Evolutionary conservation across 2,329 filamentous ascomycete genomes (phyloP), one percentile per base, ranked within the genome.

Genomic region (Penicillium psychrosexuale): DNA sequence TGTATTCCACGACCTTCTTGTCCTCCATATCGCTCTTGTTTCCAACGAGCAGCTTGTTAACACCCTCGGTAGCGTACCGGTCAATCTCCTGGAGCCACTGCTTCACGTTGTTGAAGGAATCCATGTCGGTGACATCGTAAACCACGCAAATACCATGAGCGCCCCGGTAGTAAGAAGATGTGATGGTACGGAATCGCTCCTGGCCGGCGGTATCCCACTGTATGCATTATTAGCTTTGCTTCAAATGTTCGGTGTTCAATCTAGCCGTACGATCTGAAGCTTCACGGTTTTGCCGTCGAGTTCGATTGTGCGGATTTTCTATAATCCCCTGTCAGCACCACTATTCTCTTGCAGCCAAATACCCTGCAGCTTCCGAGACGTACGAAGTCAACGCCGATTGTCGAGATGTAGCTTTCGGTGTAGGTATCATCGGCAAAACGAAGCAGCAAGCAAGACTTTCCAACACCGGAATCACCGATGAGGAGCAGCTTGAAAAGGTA

Each of bases 1-100:
- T 96, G 85, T 99, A 99, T 78, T 99, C 94, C 60, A 99, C 94
- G 38, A 97, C 94, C 84, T 97, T 99, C 89, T 99, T 99, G 81
- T 99, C 94, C 57, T 93, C 87, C 91, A 99, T 97, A 89, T 99
- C 94, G 80, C 91, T 96, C 89, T 99, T 99, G 89, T 99, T 99
- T 73, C 94, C 94, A 61, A 99, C 93, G 60, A 99, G 87, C 65
- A 99, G 84, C 85, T 99, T 99, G 86, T 99, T 99, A 73, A 99
- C 94, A 64, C 94, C 94, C 80, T 99, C 94, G 66, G 94, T 99
- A 68, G 94, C 94, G 72, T 99, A 97, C 76, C 94, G 88, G 82
- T 99, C 94, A 69, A 99, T 99, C 82, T 99, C 94, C 78, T 99
- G 94, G 60, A 99, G 86, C 94, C 94, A 99, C 84, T 99, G 94